Conservation (phyloP, 768 basidiomycete species). For the Macrocybe gigantea region DNA sequence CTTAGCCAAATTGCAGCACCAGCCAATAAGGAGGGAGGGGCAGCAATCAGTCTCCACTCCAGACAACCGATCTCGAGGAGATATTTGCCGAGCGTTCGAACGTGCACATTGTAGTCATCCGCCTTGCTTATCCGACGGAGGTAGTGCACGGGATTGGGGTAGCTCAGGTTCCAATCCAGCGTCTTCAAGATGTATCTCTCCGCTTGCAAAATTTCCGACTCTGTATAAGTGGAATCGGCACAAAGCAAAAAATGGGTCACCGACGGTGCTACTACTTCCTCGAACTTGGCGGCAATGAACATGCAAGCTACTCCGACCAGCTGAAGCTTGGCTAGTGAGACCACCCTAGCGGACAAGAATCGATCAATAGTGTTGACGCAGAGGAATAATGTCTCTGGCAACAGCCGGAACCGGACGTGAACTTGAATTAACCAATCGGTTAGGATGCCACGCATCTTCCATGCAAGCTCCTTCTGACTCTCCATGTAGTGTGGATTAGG, state of each 20-base stretch:
- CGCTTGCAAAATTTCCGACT: slow-evolving; percentile 58
- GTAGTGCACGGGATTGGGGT: slow-evolving; percentile 93
- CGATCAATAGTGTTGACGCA: slow-evolving; percentile 90
- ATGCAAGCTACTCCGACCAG: slow-evolving; percentile 93
- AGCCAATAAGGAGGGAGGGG: slow-evolving; percentile 81
- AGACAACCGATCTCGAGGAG: slow-evolving; percentile 87
- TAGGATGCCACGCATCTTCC: slow-evolving; percentile 94
- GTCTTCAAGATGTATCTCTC: slow-evolving; percentile 94
- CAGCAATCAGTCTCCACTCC: slow-evolving; percentile 79
- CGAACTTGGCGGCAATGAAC: slow-evolving; percentile 93
- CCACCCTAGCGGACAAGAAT: slow-evolving; percentile 69
- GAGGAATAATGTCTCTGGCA: slow-evolving; percentile 94
- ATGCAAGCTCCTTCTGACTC: slow-evolving; percentile 87
- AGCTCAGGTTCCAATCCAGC: slow-evolving; percentile 87
- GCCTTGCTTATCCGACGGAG: slow-evolving; percentile 92
- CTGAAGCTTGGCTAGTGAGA: slow-evolving; percentile 91
- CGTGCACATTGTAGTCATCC: slow-evolving; percentile 91
- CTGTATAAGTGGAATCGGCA: slow-evolving; percentile 83
- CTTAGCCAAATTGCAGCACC: slow-evolving; percentile 91
- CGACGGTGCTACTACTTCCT: slow-evolving; percentile 90
- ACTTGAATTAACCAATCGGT: slow-evolving; percentile 97
- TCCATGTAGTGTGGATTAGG: slow-evolving; percentile 96
- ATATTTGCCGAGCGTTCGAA: slow-evolving; percentile 90
- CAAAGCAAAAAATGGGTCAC: slow-evolving; percentile 85
- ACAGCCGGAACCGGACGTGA: slow-evolving; percentile 85